Conservation (phyloP, 1,284 basidiomycete species). For the Ceratobasidium sp. region DNA sequence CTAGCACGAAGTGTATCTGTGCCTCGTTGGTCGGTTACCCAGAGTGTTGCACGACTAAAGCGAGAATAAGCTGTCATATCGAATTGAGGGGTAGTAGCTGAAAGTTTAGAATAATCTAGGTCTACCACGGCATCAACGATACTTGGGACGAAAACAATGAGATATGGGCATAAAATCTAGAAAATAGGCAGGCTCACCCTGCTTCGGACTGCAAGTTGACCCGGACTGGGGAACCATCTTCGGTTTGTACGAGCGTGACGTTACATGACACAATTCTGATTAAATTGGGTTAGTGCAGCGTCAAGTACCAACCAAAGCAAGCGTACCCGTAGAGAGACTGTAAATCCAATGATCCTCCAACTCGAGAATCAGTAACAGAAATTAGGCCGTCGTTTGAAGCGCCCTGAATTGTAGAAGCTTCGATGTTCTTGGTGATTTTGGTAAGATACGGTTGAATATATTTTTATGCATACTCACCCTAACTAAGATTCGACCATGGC, state of each 20-base stretch:
- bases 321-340: not conserved
- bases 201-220: not conserved
- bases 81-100: not conserved
- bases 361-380: not conserved
- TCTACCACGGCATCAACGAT: no score
- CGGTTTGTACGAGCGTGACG: constrained; percentile 4
- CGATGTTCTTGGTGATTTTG: not conserved
- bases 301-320: no score
- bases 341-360: not conserved
- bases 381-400: not conserved
- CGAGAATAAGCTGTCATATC: not conserved
- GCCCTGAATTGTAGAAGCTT: not conserved
- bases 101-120: not conserved
- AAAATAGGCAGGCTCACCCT: not conserved
- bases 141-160: not conserved
- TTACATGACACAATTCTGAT: not conserved
- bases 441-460: not conserved
- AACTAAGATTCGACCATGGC: not conserved
- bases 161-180: no score
- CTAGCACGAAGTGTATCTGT: not conserved
- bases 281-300: no score
- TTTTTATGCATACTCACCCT: not conserved
- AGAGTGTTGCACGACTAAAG: not conserved
- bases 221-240: not conserved
- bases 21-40: constrained; percentile 8